Conservation (phyloP, 345 rosid species). For the Cochlearia excelsa region DNA sequence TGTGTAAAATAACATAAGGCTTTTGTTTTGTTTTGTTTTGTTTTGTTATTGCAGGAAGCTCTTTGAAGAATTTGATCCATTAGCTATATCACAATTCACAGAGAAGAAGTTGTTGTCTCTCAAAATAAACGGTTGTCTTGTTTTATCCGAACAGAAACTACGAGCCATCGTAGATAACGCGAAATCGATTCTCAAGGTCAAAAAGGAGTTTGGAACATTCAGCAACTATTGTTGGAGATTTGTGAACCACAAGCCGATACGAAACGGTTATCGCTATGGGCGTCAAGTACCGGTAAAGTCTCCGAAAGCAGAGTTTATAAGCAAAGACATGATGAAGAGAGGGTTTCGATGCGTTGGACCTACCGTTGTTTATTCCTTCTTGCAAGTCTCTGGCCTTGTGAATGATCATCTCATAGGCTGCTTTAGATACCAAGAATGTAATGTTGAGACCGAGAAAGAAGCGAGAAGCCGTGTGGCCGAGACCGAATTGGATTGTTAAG, state of each 20-base stretch:
- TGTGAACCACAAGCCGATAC: constrained; percentile 58
- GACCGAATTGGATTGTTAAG: constrained; percentile 7
- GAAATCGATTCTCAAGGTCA: constrained; percentile 72
- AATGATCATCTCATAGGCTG: constrained; percentile 78
- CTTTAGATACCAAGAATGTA: constrained; percentile 67
- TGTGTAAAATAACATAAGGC: constrained; percentile 4
- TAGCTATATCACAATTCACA: constrained; percentile 55
- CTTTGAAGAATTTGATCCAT: constrained; percentile 64
- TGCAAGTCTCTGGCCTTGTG: constrained; percentile 76
- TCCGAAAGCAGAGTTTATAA: constrained; percentile 77
- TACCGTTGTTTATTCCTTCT: constrained; percentile 73
- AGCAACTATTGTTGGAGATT: constrained; percentile 77
- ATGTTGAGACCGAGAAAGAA: constrained; percentile 29
- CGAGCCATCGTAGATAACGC: constrained; percentile 85
- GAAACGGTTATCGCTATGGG: constrained; percentile 60
- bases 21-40: background rate
- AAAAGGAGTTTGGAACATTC: constrained; percentile 80
- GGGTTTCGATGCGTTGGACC: constrained; percentile 97
- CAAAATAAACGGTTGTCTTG: constrained; percentile 54
- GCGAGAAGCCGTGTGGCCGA: constrained; percentile 32
- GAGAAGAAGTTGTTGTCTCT: constrained; percentile 69
- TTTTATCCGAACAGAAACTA: constrained; percentile 83
- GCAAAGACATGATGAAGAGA: constrained; percentile 90
- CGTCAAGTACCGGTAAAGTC: constrained; percentile 87
- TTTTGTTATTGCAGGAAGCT: constrained; percentile 53